phyloP scores from a whole-genome alignment of 768 basidiomycete genomes.

The Ramaria sp. region DNA sequence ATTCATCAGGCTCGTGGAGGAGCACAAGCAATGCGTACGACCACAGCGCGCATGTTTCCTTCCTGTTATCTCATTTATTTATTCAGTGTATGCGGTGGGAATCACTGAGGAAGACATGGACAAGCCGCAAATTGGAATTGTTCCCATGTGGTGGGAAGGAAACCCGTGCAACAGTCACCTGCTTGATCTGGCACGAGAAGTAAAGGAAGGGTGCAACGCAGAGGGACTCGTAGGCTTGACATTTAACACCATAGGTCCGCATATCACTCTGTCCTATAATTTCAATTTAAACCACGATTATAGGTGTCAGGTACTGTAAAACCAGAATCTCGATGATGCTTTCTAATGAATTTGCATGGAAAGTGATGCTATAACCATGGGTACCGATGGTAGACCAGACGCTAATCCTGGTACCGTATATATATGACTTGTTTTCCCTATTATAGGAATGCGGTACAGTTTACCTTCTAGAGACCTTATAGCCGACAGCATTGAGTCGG shows the following conservation, averaged over 20 bases:
- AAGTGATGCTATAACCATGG: slow-evolving; percentile 86
- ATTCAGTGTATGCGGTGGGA: slow-evolving; percentile 67
- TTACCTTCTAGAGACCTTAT: slow-evolving; percentile 83
- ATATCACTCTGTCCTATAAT: neutral
- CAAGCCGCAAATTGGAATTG: slow-evolving; percentile 82
- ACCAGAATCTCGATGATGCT: neutral
- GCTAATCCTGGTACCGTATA: neutral
- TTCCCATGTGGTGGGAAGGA: slow-evolving; percentile 90
- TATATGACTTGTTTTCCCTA: neutral
- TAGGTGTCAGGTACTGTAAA: slow-evolving; percentile 44
- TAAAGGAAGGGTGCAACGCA: slow-evolving; percentile 74
- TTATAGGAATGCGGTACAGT: slow-evolving; percentile 74
- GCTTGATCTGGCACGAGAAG: slow-evolving; percentile 69
- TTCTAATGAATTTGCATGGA: neutral
- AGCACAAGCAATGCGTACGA: slow-evolving; percentile 80
- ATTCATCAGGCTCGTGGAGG: slow-evolving; percentile 45
- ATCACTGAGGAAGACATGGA: slow-evolving; percentile 71
- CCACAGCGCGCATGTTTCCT: neutral
- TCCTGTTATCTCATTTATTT: neutral
- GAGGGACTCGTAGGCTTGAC: slow-evolving; percentile 75
- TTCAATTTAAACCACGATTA: neutral
- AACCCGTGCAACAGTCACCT: slow-evolving; percentile 77
- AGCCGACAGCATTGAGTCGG: slow-evolving; percentile 82
- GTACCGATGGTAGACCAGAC: slow-evolving; percentile 57
- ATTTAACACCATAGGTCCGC: slow-evolving; percentile 71